Base-by-base conservation (phyloP, 2,329 filamentous ascomycete genomes). In the Hypoxylon sp. region DNA sequence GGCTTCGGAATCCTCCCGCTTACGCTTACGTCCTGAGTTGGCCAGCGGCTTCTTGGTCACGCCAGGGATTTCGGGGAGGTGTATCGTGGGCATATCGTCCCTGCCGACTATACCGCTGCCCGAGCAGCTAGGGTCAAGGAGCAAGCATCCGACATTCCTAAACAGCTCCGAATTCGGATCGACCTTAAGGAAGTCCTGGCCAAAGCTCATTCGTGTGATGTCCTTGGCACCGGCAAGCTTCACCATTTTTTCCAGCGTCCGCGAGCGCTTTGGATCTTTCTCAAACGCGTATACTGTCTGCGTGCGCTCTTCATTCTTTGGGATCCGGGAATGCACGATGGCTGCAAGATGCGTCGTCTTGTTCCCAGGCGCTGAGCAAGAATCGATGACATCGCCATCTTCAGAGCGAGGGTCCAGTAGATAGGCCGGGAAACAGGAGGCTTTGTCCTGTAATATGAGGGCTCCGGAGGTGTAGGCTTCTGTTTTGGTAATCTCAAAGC, bases 341-440 rank as follows among this genome's bases (percentile, higher is more conserved):
- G 94, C 92, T 0, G 95, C 94, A 51, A 97, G 82, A 79, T 98
- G 96, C 6, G 95, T 98, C 1, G 96, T 98, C 82, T 99, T 99
- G 80, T 99, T 99, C 5, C 96, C 96, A 1, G 96, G 96, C 0
- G 96, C 96, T 0, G 96, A 93, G 78, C 95, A 98, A 0, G 93
- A 93, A 79, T 99, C 96, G n/a, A 98, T 88, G 7, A 97, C 84
- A 75, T 96, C 90, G 25, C 93, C 93, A 71, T 91, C 88, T 64
- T 88, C 84, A 7, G 88, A 82, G 0, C 82, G 82, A 0, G 92
- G 89, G 57, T 97, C 86, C 0, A 99, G 84, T 2, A 99, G 84
- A 77, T 96, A 96, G 0, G 95, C 96, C 0, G 96, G 96, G 76
- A 99, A 98, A 77, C 96, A 99, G 0, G 95, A 98, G 0, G 96